Percentiles rank a stretch among this genome's conserved stretches.
Conservation (phyloP, 306 rosid genomes). For the Rubus idaeus region DNA sequence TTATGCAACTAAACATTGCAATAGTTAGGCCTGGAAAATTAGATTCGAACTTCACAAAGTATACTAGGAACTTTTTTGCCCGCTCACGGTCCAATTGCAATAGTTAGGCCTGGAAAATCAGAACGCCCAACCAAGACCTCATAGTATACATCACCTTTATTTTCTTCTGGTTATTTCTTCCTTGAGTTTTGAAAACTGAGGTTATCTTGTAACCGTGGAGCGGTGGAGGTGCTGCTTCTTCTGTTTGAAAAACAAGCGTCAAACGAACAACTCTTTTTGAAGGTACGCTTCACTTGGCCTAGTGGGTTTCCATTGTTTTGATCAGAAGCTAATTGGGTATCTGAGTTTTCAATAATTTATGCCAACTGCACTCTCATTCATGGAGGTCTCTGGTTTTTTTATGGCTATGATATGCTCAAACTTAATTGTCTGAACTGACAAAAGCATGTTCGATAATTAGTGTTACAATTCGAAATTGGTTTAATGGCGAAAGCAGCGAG, state of each 20-base stretch:
- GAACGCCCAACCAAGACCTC: not conserved
- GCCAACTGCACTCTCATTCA: not conserved
- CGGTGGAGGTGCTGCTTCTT: not conserved
- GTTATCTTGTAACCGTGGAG: too few relatives aligned
- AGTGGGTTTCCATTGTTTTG: not conserved
- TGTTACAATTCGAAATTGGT: slow-evolving; percentile 14
- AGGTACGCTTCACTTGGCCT: slow-evolving; percentile 8
- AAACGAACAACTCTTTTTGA: not conserved
- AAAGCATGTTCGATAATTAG: slow-evolving; percentile 2
- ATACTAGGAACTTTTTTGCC: too few relatives aligned
- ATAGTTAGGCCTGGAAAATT: too few relatives aligned
- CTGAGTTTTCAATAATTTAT: not conserved
- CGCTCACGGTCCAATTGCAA: too few relatives aligned
- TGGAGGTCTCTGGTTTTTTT: not conserved
- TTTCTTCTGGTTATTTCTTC: not conserved
- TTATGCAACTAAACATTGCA: too few relatives aligned
- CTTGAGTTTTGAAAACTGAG: not conserved
- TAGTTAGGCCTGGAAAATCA: not conserved
- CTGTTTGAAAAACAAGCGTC: not conserved
- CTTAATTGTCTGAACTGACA: not conserved
- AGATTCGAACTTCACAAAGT: too few relatives aligned
- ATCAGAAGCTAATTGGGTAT: not conserved
- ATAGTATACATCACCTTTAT: not conserved
- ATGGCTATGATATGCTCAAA: not conserved
- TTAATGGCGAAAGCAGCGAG: slow-evolving; percentile 52